Base-by-base conservation (phyloP, 768 basidiomycete species). In the Pisolithus sp. region DNA sequence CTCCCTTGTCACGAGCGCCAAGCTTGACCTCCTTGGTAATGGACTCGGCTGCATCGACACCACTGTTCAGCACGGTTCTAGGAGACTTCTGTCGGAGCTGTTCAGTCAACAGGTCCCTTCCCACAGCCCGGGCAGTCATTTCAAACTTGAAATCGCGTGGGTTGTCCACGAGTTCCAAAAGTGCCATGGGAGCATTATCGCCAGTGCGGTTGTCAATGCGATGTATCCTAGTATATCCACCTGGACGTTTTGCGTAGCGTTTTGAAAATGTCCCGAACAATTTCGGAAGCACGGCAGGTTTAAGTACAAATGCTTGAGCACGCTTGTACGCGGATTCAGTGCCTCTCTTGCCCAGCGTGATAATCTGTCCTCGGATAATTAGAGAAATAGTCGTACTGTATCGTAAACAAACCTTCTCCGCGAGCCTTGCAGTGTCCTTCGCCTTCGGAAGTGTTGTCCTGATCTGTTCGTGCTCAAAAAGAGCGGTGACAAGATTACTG, bases 371-470 rank as follows among this genome's bases (percentile, higher is more conserved):
- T 42, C 15, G 43, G 13, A 23, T 60, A 30, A 48, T 57, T 47
- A 41, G 53, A 45, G 21, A 37, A 31, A 36, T 36, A 49, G 36
- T 39, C 46, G 38, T 28, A 5, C 18, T 26, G 23, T 8, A 24
- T 13, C 5, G 13, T 31, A 17, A 24, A 17, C 60, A 20, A 52
- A 86, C 93, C 83, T 95, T 94, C 64, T 99, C 95, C 15, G 93
- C 94, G 48, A 97, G 73, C 58, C 92, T 78, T 13, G 91, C 91
- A 5, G 93, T 74, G 60, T 96, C 93, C 65, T 88, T 86, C 2
- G 96, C 96, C 69, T 97, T 98, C 30, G 95, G 86, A 15, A 97
- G 71, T 0, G 96, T 99, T 6, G 96, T 98, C 68, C 89, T 86
- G 65, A 99, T 92, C 64, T 91, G 89, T 63, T 96, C 92, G 70